A percentile compares a stretch with the other conserved stretches of the same genome.
Evolutionary conservation across 768 basidiomycete genomes (phyloP).

Genomic region (Candolleomyces eurysporus): DNA sequence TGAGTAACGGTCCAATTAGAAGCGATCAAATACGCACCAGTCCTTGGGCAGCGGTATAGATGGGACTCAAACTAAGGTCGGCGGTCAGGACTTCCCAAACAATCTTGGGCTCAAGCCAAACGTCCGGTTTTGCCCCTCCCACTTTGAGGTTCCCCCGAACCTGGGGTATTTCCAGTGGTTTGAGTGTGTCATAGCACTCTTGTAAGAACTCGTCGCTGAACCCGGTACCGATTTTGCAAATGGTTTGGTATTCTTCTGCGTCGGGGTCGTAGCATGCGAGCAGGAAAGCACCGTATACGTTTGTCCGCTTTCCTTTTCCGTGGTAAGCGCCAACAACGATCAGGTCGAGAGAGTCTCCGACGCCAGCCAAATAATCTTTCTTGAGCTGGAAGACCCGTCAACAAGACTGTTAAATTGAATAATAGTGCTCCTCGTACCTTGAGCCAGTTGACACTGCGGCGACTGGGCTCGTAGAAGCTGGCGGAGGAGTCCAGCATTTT

Average conservation of each 20-base stretch:
- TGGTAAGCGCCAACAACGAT: slow-evolving; percentile 98
- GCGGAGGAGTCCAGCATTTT: slow-evolving; percentile 95
- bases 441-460: slow-evolving; percentile 95
- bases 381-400: slow-evolving; percentile 63
- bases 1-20: background rate
- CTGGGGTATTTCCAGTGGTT: slow-evolving; percentile 70
- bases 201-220: slow-evolving; percentile 92
- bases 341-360: slow-evolving; percentile 95
- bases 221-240: slow-evolving; percentile 99
- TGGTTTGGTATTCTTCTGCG: slow-evolving; percentile 91
- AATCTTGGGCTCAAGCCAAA: slow-evolving; percentile 96
- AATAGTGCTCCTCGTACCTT: slow-evolving; percentile 57
- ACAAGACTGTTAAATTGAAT: background rate
- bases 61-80: slow-evolving; percentile 92
- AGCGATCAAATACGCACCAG: slow-evolving; percentile 49
- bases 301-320: slow-evolving; percentile 96
- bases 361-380: slow-evolving; percentile 95
- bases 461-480: slow-evolving; percentile 93
- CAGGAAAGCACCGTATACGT: slow-evolving; percentile 96
- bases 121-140: slow-evolving; percentile 93
- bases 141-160: slow-evolving; percentile 81
- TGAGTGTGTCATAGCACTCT: slow-evolving; percentile 75
- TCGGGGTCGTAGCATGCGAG: slow-evolving; percentile 96
- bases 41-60: slow-evolving; percentile 94
- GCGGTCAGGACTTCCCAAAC: slow-evolving; percentile 99